Percentiles rank a stretch among this genome's conserved stretches.
These are phyloP conservation scores for Tolypocladium ovalisporum DNA, from an alignment of 2,329 filamentous ascomycete genomes.

Conservation along the genomic window DNA sequence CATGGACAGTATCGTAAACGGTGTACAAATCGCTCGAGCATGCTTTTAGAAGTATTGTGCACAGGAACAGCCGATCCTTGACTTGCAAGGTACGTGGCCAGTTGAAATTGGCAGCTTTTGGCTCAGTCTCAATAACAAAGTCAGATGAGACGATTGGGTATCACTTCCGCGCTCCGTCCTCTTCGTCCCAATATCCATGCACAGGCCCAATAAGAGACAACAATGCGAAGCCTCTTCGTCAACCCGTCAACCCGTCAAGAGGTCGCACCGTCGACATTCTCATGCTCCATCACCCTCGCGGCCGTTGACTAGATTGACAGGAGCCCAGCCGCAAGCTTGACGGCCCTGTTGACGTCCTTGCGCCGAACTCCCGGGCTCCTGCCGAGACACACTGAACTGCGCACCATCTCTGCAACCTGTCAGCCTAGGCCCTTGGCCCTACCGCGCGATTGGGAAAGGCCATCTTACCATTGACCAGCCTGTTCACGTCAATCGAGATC, in stretches of 20 bases:
- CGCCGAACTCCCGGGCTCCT: slow-evolving; percentile 26
- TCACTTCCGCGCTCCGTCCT: not conserved
- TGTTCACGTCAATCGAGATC: slow-evolving; percentile 23
- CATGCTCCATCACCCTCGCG: not conserved
- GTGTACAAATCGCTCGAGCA: no score
- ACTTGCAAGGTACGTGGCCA: no score
- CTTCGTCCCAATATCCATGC: no score
- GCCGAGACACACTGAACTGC: slow-evolving; percentile 26
- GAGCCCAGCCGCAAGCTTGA: slow-evolving; percentile 15
- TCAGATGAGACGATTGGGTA: not conserved
- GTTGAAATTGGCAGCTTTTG: not conserved
- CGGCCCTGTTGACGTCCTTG: slow-evolving; percentile 22
- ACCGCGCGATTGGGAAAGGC: not conserved
- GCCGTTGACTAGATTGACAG: not conserved
- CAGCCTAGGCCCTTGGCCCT: not conserved
- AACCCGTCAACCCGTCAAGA: not conserved
- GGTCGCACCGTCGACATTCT: not conserved
- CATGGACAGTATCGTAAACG: not conserved
- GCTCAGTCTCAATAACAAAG: not conserved
- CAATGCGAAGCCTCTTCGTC: not conserved
- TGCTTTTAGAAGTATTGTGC: not conserved
- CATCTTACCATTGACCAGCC: slow-evolving; percentile 21
- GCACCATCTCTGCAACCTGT: slow-evolving; percentile 20
- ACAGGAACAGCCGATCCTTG: not conserved
- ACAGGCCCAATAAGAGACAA: not conserved